Evolutionary conservation across 2,329 filamentous ascomycete genomes (phyloP), one percentile per base, ranked within the genome.

Genomic region (Raffaelea ambrosiae): DNA sequence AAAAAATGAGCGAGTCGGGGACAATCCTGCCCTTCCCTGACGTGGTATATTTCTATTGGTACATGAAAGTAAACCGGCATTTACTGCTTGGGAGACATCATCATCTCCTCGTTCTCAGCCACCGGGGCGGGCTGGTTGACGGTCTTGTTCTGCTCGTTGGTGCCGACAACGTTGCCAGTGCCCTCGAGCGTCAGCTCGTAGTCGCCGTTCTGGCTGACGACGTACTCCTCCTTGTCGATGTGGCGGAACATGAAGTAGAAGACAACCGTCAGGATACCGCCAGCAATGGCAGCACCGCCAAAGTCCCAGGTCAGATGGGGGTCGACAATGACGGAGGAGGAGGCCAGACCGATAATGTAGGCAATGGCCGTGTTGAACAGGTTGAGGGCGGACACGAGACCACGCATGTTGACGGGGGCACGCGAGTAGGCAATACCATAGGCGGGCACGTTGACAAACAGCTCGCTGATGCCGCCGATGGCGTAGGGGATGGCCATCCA

Each of bases 331-430:
- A 71, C 65, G 4, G 66, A 66, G 19, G 72, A 68, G 55, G 64
- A 63, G 10, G 68, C 84, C 65, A 88, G 81, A 1, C 81, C 81
- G 21, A 88, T 68, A 36, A 84, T 83, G 38, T 80, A 71, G 7
- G 80, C 78, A 58, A 88, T 77, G 43, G 84, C 82, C 35, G 75
- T 79, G 67, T 78, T 83, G 66, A 88, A 84, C 45, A 86, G 74
- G 43, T 77, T 77, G 47, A 88, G 71, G 10, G 79, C 77, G 55
- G 74, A 73, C n/a, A 89, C 81, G 48, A 88, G 73, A 22, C 80
- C 83, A 5, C 83, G 75, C 84, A 89, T 89, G 66, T 86, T 88
- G 59, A 74, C 75, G 9, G 85, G 86, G 0, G 84, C 83, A 63
- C 88, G 88, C 58, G 83, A 83, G 66, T 69, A 77, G 1, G 73